Conservation (phyloP, 108 stramenopile species). For the Skeletonema potamos region DNA sequence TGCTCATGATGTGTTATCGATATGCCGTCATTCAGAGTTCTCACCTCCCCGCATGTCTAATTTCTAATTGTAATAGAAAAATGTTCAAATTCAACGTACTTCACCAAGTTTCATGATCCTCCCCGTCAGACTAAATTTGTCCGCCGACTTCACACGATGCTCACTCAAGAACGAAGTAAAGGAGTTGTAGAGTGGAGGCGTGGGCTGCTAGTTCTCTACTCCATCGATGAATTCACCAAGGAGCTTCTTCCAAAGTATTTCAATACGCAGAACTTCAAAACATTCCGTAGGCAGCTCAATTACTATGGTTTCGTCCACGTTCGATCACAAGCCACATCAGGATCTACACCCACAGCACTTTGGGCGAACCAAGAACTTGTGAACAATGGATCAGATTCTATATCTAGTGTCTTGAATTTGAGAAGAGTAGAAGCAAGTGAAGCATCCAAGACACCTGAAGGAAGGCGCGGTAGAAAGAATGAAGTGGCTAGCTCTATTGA, state of each 20-base stretch:
- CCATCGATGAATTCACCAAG: conserved; percentile 82
- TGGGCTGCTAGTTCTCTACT: conserved; percentile 82
- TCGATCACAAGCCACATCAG: conserved; percentile 66
- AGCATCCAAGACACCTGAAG: conserved; percentile 74
- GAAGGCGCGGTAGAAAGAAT: conserved; percentile 74
- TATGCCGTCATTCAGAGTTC: not conserved
- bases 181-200: conserved; percentile 85
- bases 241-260: conserved; percentile 90
- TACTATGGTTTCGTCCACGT: conserved; percentile 79
- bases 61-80: not conserved
- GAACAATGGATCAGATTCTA: conserved; percentile 44
- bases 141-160: conserved; percentile 80
- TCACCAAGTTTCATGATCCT: not conserved
- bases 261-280: conserved; percentile 92
- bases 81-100: not conserved
- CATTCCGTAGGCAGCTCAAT: conserved; percentile 87
- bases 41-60: not conserved
- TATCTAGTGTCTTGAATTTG: conserved; percentile 70
- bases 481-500: conserved; percentile 69
- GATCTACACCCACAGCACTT: conserved; percentile 63
- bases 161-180: conserved; percentile 58
- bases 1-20: not conserved
- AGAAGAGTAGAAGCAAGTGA: conserved; percentile 80
- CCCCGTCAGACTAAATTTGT: conserved; percentile 85
- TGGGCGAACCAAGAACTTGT: conserved; percentile 87